A percentile compares a stretch with the other conserved stretches of the same genome.
These are phyloP conservation scores for Omphalea diandra DNA, from an alignment of 441 rosid species.

Conservation along the genomic window DNA sequence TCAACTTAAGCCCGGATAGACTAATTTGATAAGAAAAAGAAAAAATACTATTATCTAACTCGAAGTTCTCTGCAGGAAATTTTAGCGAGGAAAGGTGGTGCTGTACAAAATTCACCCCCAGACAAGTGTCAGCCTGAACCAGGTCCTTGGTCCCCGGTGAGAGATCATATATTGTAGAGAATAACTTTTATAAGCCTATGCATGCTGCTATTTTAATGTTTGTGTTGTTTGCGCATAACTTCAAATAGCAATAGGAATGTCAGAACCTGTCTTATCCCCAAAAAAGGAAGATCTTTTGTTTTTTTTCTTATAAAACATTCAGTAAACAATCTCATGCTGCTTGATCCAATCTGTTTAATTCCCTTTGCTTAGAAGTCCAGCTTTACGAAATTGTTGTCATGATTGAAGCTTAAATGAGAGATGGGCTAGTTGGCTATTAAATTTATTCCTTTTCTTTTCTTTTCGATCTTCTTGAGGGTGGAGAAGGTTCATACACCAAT, in stretches of 20 bases:
- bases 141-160: slow-evolving; percentile 96
- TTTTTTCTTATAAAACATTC: too few relatives aligned
- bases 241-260: background rate
- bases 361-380: too few relatives aligned
- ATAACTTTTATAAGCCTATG: slow-evolving; percentile 2
- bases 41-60: slow-evolving; percentile 14
- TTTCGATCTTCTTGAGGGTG: too few relatives aligned
- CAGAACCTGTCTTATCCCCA: background rate
- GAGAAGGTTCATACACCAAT: too few relatives aligned
- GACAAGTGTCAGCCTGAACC: slow-evolving; percentile 71
- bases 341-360: too few relatives aligned
- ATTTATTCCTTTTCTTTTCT: too few relatives aligned
- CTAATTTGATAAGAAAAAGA: background rate
- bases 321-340: too few relatives aligned
- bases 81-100: slow-evolving; percentile 74
- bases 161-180: slow-evolving; percentile 25
- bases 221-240: background rate
- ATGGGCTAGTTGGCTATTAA: too few relatives aligned
- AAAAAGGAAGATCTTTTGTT: background rate
- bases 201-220: background rate
- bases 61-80: slow-evolving; percentile 55
- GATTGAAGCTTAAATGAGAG: too few relatives aligned
- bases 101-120: slow-evolving; percentile 88
- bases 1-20: background rate
- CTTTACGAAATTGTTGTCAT: too few relatives aligned